phyloP scores from a whole-genome alignment of 2,329 filamentous ascomycete species.

The Fusarium nodosum region DNA sequence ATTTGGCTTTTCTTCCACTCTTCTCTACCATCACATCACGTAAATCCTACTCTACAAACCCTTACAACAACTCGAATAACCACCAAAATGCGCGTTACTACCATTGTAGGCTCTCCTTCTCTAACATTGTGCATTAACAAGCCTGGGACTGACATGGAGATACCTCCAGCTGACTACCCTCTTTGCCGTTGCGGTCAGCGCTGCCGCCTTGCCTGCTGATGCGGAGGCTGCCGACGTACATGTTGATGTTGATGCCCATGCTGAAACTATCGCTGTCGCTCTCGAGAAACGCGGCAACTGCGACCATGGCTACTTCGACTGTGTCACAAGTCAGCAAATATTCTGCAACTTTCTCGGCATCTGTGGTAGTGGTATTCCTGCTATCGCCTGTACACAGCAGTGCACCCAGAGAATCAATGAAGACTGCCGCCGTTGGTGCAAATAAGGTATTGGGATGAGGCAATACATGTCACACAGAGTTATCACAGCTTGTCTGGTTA shows the following conservation, averaged over 20 bases:
- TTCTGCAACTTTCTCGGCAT: neutral
- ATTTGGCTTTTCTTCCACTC: neutral
- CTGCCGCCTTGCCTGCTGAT: neutral
- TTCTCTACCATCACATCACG: neutral
- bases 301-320: constrained; percentile 1
- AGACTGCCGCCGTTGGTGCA: neutral
- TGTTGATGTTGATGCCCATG: neutral
- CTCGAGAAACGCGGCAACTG: neutral
- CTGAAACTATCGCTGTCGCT: too few relatives aligned
- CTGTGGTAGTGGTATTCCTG: neutral
- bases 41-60: neutral
- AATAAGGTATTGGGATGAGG: neutral
- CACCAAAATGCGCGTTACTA: neutral
- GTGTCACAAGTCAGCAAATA: neutral
- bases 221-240: neutral
- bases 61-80: neutral
- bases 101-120: neutral
- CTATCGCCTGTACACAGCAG: neutral
- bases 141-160: neutral
- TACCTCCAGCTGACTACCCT: neutral
- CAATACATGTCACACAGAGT: accelerated
- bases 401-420: neutral
- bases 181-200: neutral
- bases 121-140: accelerated
- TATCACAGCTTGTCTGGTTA: accelerated